Evolutionary conservation across 2,329 filamentous ascomycete genomes (phyloP).

Genomic region (Diplodia mutila): DNA sequence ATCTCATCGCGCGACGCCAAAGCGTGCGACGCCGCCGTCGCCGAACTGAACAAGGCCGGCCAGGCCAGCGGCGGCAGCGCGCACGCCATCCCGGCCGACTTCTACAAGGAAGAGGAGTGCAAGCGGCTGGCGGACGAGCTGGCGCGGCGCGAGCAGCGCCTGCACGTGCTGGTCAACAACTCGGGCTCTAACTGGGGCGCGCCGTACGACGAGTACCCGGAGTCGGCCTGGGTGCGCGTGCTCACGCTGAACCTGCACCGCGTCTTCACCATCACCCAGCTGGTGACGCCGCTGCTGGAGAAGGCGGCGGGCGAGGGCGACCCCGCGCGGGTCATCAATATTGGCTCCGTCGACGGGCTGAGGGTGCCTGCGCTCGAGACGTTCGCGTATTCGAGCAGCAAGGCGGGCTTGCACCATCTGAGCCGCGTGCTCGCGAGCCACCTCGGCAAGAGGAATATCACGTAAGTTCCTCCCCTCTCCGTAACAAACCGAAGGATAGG

Average conservation of each 20-base stretch:
- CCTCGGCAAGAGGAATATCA: conserved; percentile 63
- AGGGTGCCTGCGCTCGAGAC: conserved; percentile 63
- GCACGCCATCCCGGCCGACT: conserved; percentile 63
- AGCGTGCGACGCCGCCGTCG: conserved; percentile 61
- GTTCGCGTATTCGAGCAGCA: conserved; percentile 63
- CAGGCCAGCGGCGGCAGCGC: conserved; percentile 54
- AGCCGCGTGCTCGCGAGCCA: conserved; percentile 66
- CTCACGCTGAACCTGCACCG: conserved; percentile 66
- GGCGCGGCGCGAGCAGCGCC: conserved; percentile 53
- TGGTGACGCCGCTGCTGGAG: conserved; percentile 66
- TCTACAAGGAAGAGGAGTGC: conserved; percentile 65
- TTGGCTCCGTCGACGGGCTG: conserved; percentile 66
- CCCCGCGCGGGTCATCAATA: conserved; percentile 66
- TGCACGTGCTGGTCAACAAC: conserved; percentile 70
- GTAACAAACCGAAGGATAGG: background rate
- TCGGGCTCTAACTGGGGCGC: conserved; percentile 68
- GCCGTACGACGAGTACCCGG: conserved; percentile 61
- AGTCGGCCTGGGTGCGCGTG: conserved; percentile 57
- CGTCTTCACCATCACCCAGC: conserved; percentile 67
- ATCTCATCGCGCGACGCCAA: conserved; percentile 69
- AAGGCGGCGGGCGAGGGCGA: conserved; percentile 49
- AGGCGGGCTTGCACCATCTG: conserved; percentile 68
- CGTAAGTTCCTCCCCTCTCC: conserved; percentile 33
- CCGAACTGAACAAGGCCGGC: conserved; percentile 60
- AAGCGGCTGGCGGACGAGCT: conserved; percentile 62